These are phyloP conservation scores for Umbellularia californica DNA, from an alignment of 164 flowering plant species.

Conservation along the genomic window DNA sequence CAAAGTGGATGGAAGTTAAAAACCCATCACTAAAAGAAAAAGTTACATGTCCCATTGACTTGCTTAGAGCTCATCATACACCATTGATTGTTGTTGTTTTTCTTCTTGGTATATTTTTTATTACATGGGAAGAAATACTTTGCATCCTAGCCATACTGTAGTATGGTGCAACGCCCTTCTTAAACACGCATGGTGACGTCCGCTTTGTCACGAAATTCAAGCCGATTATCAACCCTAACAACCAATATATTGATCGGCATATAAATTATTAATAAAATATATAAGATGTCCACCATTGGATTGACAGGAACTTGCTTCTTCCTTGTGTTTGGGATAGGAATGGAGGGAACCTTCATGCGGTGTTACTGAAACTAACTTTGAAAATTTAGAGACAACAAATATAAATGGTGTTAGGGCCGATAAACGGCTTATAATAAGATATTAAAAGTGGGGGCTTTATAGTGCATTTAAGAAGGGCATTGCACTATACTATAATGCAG, in stretches of 20 bases:
- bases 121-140: background rate
- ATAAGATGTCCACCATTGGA: too few relatives aligned
- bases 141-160: background rate
- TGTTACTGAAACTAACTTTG: too few relatives aligned
- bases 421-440: background rate
- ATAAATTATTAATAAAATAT: too few relatives aligned
- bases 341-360: background rate
- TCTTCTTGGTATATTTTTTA: background rate
- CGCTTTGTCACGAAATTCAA: background rate
- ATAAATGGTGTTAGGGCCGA: background rate
- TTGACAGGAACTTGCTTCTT: too few relatives aligned
- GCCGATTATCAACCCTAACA: background rate
- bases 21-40: conserved; percentile 24
- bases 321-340: background rate
- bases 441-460: background rate
- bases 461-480: background rate
- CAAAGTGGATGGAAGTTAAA: conserved; percentile 46
- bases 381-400: background rate
- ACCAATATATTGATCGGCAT: background rate
- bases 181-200: background rate
- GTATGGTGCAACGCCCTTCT: background rate
- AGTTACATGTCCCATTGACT: conserved; percentile 42
- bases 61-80: conserved; percentile 48
- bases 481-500: background rate
- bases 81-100: conserved; percentile 41